Evolutionary conservation across 2,329 filamentous ascomycete species (phyloP).

Genomic region (Pyricularia sp.): DNA sequence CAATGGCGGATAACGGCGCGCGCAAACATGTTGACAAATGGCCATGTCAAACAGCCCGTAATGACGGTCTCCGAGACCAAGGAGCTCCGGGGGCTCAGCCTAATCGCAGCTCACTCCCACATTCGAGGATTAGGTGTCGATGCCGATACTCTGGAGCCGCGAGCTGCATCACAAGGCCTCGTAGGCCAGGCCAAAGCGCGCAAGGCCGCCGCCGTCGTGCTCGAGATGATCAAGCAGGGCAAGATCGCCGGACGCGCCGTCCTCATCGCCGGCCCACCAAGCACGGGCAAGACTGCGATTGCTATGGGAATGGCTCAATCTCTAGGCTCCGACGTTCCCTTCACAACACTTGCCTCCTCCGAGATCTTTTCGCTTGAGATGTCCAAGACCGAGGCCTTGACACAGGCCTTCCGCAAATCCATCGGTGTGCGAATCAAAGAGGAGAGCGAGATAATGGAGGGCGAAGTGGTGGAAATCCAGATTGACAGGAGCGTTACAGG

Average conservation of each 20-base stretch:
- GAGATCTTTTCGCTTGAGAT: constrained; percentile 99
- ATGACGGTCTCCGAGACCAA: constrained; percentile 88
- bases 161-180: constrained; percentile 77
- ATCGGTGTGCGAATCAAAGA: constrained; percentile 98
- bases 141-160: constrained; percentile 79
- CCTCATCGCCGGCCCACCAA: constrained; percentile 88
- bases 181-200: constrained; percentile 95
- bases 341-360: constrained; percentile 89
- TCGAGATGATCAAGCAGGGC: constrained; percentile 98
- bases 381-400: constrained; percentile 97
- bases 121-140: constrained; percentile 94
- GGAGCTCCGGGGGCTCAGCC: constrained; percentile 91
- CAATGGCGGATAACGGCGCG: not conserved
- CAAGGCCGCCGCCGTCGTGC: constrained; percentile 89
- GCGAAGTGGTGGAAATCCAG: constrained; percentile 97
- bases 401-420: constrained; percentile 97
- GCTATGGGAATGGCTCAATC: constrained; percentile 99
- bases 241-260: constrained; percentile 96
- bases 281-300: constrained; percentile 96
- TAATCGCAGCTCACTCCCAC: constrained; percentile 97
- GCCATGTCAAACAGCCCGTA: constrained; percentile 35
- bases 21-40: constrained; percentile 2
- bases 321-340: constrained; percentile 86
- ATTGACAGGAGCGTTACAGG: constrained; percentile 96
- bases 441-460: constrained; percentile 98